These are phyloP conservation scores for Pneumocystis oryctolagi DNA, from an alignment of 1,139 yeast species.

Conservation along the genomic window DNA sequence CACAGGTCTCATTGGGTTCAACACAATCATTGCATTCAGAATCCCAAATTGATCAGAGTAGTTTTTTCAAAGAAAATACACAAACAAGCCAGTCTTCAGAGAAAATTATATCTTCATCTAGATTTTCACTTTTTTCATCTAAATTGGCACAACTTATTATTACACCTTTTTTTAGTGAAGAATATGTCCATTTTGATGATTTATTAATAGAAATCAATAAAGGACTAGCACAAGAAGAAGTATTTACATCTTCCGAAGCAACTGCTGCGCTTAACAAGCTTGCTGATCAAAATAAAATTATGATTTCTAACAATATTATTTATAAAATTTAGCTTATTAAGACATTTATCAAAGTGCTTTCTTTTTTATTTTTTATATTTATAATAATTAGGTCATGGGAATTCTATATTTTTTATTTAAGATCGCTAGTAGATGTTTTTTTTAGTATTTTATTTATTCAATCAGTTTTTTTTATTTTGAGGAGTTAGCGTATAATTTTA, in stretches of 20 bases:
- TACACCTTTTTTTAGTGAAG: conserved; percentile 21
- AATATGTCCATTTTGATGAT: conserved; percentile 19
- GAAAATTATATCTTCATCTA: conserved; percentile 22
- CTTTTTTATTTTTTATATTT: background rate
- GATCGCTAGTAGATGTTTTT: background rate
- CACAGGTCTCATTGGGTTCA: conserved; percentile 11
- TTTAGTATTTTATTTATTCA: background rate
- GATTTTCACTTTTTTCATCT: conserved; percentile 21
- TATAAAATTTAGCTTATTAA: conserved; percentile 12
- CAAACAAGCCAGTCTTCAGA: conserved; percentile 12
- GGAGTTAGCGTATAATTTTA: background rate
- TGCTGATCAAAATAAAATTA: conserved; percentile 26
- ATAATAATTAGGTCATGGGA: background rate
- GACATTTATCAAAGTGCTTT: background rate
- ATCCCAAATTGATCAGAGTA: background rate
- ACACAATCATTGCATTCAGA: conserved; percentile 1
- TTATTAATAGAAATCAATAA: conserved; percentile 24
- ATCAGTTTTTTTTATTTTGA: background rate
- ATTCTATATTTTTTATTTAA: background rate
- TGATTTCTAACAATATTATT: conserved; percentile 17
- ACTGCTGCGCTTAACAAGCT: conserved; percentile 25
- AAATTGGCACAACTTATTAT: conserved; percentile 25
- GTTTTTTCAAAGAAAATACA: background rate
- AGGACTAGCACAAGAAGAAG: conserved; percentile 24
- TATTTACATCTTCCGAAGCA: conserved; percentile 25